Base-by-base conservation (phyloP, 345 rosid genomes). In the Microthlaspi erraticum region DNA sequence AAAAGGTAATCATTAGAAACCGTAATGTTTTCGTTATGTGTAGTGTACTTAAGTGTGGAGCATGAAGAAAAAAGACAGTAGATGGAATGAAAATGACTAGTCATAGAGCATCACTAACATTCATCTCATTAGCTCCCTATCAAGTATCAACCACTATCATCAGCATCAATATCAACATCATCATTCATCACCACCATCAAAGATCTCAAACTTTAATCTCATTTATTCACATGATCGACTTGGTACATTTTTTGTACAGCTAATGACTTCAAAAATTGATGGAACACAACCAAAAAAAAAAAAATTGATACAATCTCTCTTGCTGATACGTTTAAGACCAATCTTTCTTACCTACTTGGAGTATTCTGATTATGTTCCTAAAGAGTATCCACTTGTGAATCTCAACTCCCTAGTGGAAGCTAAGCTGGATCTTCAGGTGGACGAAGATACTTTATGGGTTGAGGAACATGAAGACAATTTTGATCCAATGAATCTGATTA, bases 11-110 rank as follows among this genome's bases (percentile, higher is more conserved):
- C 52, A 60, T 6, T 31, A 55, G 14, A 63, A 63, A 64, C 70
- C 64, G 50, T 64, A 72, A 0, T 26, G 8, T 1, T 10, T 38
- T 59, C 6, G 18, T 48, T 26, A 8, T n/a, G 57, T 36, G 6
- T 33, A 26, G 57, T 36, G 6, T 33, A 26, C 29, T 26, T 26
- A 45, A 36, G 13, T 18, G 16, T 36, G 26, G 17, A 65, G 38
- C 51, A 57, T 37, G 29, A 29, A 6, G 6, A 33, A 39, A 16
- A 11, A 3, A 45, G 56, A 55, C 14, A 37, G 1, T 19, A 46
- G 44, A 49, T n/a, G 60, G 19, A 58, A 39, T 58, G 72, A 73
- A 49, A 58, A 41, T 73, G 77, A 73, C 77, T 36, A 41, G 39
- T 50, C 61, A 73, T 11, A 58, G 32, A 49, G 53, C 26, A 49